Evolutionary conservation across 164 flowering plant genomes (phyloP).

Genomic region (Umbellularia californica): DNA sequence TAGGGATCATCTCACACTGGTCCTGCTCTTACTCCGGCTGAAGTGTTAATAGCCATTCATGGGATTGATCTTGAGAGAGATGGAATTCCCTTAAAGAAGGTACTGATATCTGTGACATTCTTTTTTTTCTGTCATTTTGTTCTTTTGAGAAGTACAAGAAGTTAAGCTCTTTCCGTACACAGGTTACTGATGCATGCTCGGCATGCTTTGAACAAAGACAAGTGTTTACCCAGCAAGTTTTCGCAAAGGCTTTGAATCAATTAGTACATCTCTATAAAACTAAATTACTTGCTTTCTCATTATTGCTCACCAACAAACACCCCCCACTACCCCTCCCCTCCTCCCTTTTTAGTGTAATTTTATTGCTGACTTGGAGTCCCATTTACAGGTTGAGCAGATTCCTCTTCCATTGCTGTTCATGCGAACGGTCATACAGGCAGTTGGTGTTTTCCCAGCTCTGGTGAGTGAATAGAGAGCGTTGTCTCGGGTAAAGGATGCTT

Average conservation of each 20-base stretch:
- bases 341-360: neutral
- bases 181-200: slow-evolving; percentile 99
- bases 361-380: slow-evolving; percentile 12
- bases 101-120: slow-evolving; percentile 1
- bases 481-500: neutral
- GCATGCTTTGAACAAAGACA: slow-evolving; percentile 87
- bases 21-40: slow-evolving; percentile 76
- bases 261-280: slow-evolving; percentile 48
- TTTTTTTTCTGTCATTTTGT: neutral
- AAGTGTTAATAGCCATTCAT: slow-evolving; percentile 90
- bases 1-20: slow-evolving; percentile 68
- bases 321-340: neutral
- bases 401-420: slow-evolving; percentile 94
- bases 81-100: slow-evolving; percentile 91
- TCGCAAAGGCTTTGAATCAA: slow-evolving; percentile 94
- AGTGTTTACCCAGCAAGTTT: slow-evolving; percentile 87
- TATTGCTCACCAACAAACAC: neutral
- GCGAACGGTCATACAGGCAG: slow-evolving; percentile 95
- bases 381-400: slow-evolving; percentile 87
- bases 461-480: slow-evolving; percentile 37
- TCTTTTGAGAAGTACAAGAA: slow-evolving; percentile 4
- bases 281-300: neutral
- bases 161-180: slow-evolving; percentile 11
- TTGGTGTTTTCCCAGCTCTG: slow-evolving; percentile 90
- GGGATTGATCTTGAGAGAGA: slow-evolving; percentile 94